Conservation (phyloP, 371 early-diverging fungal species). For the Amoeboradix gromovi region DNA sequence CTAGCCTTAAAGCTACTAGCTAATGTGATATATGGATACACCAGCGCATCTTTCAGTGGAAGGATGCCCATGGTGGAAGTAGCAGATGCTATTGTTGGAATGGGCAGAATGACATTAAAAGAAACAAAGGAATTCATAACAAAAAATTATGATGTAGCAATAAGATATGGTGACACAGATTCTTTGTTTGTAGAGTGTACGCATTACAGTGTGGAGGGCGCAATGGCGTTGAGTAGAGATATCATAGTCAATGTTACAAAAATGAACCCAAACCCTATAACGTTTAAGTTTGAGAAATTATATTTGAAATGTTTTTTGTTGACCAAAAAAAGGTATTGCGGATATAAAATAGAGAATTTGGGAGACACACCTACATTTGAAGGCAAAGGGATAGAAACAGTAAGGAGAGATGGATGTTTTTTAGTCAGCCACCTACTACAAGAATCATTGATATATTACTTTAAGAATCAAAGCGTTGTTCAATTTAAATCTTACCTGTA, state of each 20-base stretch:
- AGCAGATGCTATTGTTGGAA: conserved; percentile 60
- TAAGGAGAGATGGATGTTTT: conserved; percentile 50
- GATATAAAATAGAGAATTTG: conserved; percentile 36
- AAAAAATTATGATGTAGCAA: conserved; percentile 34
- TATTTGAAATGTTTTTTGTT: conserved; percentile 55
- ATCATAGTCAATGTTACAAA: conserved; percentile 39
- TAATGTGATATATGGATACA: conserved; percentile 73
- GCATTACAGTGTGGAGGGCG: conserved; percentile 31
- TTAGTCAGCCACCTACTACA: conserved; percentile 45
- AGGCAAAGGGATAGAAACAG: conserved; percentile 79
- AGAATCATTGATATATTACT: conserved; percentile 16
- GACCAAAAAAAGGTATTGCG: conserved; percentile 68
- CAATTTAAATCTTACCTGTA: conserved; percentile 31
- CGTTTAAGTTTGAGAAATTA: conserved; percentile 63
- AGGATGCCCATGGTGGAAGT: conserved; percentile 24
- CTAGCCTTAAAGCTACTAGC: conserved; percentile 54
- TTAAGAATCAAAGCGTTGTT: background rate
- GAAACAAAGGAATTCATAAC: conserved; percentile 35
- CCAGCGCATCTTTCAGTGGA: conserved; percentile 38
- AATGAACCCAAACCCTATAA: conserved; percentile 40
- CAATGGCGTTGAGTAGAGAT: conserved; percentile 40
- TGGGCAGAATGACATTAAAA: conserved; percentile 37
- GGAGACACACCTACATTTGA: conserved; percentile 42
- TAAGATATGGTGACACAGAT: conserved; percentile 78
- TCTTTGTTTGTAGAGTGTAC: conserved; percentile 48